These are phyloP conservation scores for Skeletonema costatum DNA, from an alignment of 108 stramenopile genomes.

Conservation along the genomic window DNA sequence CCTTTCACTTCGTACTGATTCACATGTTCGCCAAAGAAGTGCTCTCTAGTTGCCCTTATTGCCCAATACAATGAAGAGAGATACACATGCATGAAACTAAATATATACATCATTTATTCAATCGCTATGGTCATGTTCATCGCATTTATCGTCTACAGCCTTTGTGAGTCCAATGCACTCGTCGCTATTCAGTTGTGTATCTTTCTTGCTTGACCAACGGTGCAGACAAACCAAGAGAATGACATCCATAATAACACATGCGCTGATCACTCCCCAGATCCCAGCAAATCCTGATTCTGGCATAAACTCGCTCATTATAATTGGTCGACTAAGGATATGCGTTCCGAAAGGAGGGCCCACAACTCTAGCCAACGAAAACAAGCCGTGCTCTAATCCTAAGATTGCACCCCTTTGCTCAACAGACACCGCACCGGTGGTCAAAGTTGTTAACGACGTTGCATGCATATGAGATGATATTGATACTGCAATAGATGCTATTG, in stretches of 20 bases:
- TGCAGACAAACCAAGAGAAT: conserved; percentile 19
- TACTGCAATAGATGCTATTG: conserved; percentile 46
- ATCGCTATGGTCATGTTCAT: conserved; percentile 49
- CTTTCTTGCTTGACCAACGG: conserved; percentile 22
- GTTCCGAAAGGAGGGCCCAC: conserved; percentile 69
- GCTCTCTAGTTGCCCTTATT: not conserved
- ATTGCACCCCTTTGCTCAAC: conserved; percentile 66
- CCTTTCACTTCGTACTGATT: not conserved
- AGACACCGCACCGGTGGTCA: conserved; percentile 66
- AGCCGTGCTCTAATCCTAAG: conserved; percentile 80
- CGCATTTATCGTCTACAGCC: not conserved
- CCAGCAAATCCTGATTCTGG: conserved; percentile 2
- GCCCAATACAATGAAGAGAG: not conserved
- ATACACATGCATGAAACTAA: not conserved
- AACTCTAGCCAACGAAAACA: conserved; percentile 77
- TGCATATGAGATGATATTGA: conserved; percentile 69
- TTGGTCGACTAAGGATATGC: conserved; percentile 24
- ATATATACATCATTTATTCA: not conserved
- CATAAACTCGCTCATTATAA: not conserved
- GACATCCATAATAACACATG: conserved; percentile 22
- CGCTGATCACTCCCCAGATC: conserved; percentile 25
- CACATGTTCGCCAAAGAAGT: not conserved
- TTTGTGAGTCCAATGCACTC: not conserved
- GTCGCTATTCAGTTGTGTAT: not conserved
- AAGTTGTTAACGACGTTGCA: conserved; percentile 78